Base-by-base conservation (phyloP, 768 basidiomycete species). In the Tubosaeta sp. region DNA sequence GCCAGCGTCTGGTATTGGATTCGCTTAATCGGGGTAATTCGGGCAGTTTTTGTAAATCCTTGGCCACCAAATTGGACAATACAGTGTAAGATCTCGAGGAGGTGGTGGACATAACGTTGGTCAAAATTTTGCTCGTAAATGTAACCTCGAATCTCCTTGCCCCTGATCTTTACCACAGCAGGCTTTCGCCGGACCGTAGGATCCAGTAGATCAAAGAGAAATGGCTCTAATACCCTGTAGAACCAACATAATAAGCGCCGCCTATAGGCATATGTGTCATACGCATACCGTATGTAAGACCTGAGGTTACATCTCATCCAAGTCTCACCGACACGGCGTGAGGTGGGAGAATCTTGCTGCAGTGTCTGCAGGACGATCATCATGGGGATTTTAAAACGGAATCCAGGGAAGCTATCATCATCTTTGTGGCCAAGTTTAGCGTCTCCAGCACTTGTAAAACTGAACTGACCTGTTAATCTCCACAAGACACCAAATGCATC, bases 301-400 rank as follows among this genome's bases (percentile, higher is more conserved):
- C 88, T 90, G 29, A 97, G 76, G 61, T 85, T 92, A 63, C 91
- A 93, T 26, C 95, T 81, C 88, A 99, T 93, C 97, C 97, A 99
- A 0, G 93, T 93, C 68, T 98, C 95, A 13, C 90, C 91, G 31
- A 89, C 76, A 11, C 92, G 80, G 26, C 88, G 84, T 10, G 88
- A 68, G 54, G 72, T 72, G 8, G 91, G 88, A 57, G 92, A 85
- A 31, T 86, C 83, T 35, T 77, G 85, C 60, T 85, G 86, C 44
- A 97, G 70, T 0, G 85, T 84, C 62, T 95, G 93, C 46, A 98
- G 71, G 29, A 95, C 84, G 41, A 85, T 82, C 78, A 93, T 86
- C 80, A 97, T 78, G 0, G 95, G 95, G 2, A 86, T 76, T 61
- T 86, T 86, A 63, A 97, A 84, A 25, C 77, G 75, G 62, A 91